Percentiles rank a stretch among this genome's conserved stretches.
Conservation (phyloP, 768 basidiomycete genomes). For the Termitomyces sp. region DNA sequence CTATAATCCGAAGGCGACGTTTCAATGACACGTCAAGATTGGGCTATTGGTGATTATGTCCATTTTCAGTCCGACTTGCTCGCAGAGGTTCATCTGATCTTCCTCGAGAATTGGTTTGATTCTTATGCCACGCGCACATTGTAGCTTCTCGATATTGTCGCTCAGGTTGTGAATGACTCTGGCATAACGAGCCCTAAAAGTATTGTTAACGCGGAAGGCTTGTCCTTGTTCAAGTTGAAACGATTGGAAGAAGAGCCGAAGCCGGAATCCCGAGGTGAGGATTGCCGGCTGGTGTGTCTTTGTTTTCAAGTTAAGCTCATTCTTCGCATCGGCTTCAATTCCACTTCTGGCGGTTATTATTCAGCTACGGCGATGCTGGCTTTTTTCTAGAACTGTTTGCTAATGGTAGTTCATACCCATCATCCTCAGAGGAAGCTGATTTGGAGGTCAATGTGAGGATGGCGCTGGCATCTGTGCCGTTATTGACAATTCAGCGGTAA, state of each 20-base stretch:
- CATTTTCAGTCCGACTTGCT: constrained; percentile 5
- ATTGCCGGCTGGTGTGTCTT: not conserved
- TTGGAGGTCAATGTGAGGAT: too few relatives aligned
- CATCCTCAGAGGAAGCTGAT: too few relatives aligned
- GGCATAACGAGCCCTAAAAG: constrained; percentile 8
- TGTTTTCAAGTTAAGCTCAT: not conserved
- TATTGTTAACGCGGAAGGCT: constrained; percentile 2
- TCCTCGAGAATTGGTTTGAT: not conserved
- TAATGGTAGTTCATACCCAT: too few relatives aligned
- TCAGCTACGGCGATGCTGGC: constrained; percentile 10
- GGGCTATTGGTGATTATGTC: constrained; percentile 9
- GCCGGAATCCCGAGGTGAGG: not conserved
- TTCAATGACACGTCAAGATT: constrained; percentile 13
- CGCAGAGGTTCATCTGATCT: not conserved
- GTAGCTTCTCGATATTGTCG: constrained; percentile 7
- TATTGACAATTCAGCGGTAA: too few relatives aligned
- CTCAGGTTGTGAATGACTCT: constrained; percentile 9
- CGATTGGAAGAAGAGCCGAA: constrained; percentile 7
- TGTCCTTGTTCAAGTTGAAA: constrained; percentile 9
- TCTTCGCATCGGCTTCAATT: constrained; percentile 4
- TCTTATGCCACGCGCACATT: not conserved
- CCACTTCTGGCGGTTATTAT: constrained; percentile 4
- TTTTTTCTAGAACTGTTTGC: constrained; percentile 10
- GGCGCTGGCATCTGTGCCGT: too few relatives aligned
- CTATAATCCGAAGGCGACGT: constrained; percentile 5